phyloP scores from a whole-genome alignment of 768 basidiomycete species.

The Pulveroboletus ravenelii region DNA sequence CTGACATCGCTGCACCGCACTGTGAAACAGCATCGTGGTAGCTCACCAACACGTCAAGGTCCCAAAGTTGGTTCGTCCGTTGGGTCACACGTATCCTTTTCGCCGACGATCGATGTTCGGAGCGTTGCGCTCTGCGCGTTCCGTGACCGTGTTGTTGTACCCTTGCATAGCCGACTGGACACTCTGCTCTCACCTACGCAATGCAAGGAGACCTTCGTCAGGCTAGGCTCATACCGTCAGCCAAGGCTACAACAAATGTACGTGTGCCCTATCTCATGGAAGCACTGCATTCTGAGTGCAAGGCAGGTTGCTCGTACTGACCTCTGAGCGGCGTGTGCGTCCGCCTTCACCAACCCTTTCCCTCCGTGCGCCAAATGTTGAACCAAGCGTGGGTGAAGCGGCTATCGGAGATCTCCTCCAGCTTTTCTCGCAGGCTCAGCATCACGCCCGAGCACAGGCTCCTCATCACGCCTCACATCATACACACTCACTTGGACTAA shows the following conservation, averaged over 20 bases:
- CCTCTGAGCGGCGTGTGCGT: constrained; percentile 59
- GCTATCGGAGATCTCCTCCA: constrained; percentile 65
- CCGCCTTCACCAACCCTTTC: constrained; percentile 58
- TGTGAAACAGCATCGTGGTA: constrained; percentile 48
- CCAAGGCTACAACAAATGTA: constrained; percentile 82
- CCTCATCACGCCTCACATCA: constrained; percentile 29
- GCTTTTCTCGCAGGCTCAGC: constrained; percentile 51
- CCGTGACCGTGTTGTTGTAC: constrained; percentile 73
- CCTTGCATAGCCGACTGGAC: constrained; percentile 53
- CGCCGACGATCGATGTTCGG: constrained; percentile 71
- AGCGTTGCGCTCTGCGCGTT: constrained; percentile 76
- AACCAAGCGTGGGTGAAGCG: constrained; percentile 60
- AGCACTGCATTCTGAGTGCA: constrained; percentile 2
- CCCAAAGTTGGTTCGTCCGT: constrained; percentile 36
- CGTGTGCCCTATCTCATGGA: constrained; percentile 16
- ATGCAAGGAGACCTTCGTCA: constrained; percentile 52
- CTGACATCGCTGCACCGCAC: constrained; percentile 66
- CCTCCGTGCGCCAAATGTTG: constrained; percentile 43
- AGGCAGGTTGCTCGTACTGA: constrained; percentile 66
- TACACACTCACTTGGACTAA: constrained; percentile 24
- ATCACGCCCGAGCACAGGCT: constrained; percentile 27
- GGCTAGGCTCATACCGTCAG: constrained; percentile 52
- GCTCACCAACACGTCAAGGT: constrained; percentile 50
- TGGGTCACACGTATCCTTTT: constrained; percentile 26
- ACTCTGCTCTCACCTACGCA: constrained; percentile 50